These are phyloP conservation scores for Pseudogymnoascus pannorum DNA, from an alignment of 2,329 filamentous ascomycete species.

Conservation along the genomic window DNA sequence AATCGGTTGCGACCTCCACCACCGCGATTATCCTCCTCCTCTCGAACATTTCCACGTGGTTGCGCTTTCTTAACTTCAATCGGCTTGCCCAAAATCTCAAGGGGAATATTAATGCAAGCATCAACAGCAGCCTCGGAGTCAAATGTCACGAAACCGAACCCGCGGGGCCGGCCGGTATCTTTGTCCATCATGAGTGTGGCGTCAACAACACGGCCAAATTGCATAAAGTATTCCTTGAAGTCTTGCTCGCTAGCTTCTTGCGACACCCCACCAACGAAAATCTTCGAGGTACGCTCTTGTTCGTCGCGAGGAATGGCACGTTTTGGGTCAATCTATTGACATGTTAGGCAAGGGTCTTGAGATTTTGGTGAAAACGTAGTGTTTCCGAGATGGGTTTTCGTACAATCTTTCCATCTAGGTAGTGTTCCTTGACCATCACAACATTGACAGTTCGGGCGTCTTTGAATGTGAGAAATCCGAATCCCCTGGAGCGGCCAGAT, in stretches of 20 bases:
- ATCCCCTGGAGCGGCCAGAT: slow-evolving; percentile 87
- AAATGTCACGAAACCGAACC: slow-evolving; percentile 97
- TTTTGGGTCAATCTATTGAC: slow-evolving; percentile 84
- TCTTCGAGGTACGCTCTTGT: slow-evolving; percentile 97
- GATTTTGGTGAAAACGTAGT: background rate
- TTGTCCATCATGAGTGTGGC: slow-evolving; percentile 99
- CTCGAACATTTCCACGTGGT: slow-evolving; percentile 85
- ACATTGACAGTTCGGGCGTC: slow-evolving; percentile 97
- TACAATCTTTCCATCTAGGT: slow-evolving; percentile 96
- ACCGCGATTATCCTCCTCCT: slow-evolving; percentile 69
- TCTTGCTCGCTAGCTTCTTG: slow-evolving; percentile 95
- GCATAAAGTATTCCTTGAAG: slow-evolving; percentile 93
- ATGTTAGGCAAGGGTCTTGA: slow-evolving; percentile 10
- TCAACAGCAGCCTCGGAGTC: slow-evolving; percentile 94
- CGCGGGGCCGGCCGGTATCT: slow-evolving; percentile 91
- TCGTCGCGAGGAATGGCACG: slow-evolving; percentile 94
- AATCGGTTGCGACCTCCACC: slow-evolving; percentile 49
- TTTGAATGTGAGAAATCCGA: slow-evolving; percentile 96
- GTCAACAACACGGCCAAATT: slow-evolving; percentile 93
- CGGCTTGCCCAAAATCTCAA: slow-evolving; percentile 90
- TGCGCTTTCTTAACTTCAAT: slow-evolving; percentile 99
- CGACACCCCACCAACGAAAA: slow-evolving; percentile 95
- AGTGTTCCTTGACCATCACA: slow-evolving; percentile 99
- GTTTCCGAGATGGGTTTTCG: slow-evolving; percentile 35
- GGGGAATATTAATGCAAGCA: slow-evolving; percentile 71